Evolutionary conservation across 2,329 filamentous ascomycete genomes (phyloP), one percentile per base, ranked within the genome.

Genomic region (Neonectria faginata): DNA sequence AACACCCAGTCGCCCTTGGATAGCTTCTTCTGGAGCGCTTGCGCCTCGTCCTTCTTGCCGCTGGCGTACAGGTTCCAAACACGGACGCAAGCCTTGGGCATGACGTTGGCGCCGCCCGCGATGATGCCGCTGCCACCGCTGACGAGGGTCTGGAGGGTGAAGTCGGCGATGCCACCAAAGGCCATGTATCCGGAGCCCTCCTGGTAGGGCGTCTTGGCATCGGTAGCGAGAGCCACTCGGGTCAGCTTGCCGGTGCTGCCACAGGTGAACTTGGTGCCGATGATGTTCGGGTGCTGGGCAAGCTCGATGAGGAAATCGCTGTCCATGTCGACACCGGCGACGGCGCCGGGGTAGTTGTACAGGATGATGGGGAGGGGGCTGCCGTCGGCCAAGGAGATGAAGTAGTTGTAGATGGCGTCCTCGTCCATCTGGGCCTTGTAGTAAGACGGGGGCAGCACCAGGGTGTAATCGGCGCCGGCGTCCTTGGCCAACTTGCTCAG

Each of bases 311-410:
- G 87, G 64, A 95, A 85, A 77, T 97, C 93, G 63, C 91, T 94
- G 84, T 96, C 92, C 88, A 97, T 91, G 79, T 97, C 93, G 75
- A 97, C 91, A 55, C 93, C 93, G 6, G 92, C 87, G 6, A 96
- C 93, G 54, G 92, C 93, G 56, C 92, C 93, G 1, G 93, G 93
- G 82, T 96, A 97, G 84, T 97, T 97, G 87, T 97, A 97, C 52
- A 97, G 83, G 68, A 97, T 87, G 59, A 97, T 78, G n/a, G 92
- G 92, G 9, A 96, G 81, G 5, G 92, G 90, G 55, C 89, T 92
- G 42, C 79, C 84, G 77, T 95, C 91, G 52, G 93, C 93, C 5
- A 97, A 92, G 60, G 86, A 85, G 60, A 83, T 86, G 82, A 91
- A 94, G 82, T 91, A 94, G 71, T 91, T 86, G 75, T 89, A 86